phyloP scores from a whole-genome alignment of 148 eudicot species.

The Camellia lanceoleosa region DNA sequence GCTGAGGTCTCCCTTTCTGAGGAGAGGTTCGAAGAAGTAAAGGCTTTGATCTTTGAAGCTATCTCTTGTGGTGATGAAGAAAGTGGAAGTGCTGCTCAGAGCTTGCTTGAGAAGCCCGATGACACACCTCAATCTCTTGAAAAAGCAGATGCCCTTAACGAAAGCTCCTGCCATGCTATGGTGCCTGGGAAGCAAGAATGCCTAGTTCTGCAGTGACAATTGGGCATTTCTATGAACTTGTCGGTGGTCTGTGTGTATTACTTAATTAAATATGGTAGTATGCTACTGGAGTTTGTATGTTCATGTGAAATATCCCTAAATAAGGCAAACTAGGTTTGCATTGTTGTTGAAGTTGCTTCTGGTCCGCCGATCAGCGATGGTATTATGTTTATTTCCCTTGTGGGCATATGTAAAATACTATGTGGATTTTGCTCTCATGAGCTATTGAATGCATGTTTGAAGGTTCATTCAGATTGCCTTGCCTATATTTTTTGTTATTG shows the following conservation, averaged over 20 bases:
- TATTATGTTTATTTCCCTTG: background rate
- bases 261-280: background rate
- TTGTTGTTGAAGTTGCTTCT: constrained; percentile 9
- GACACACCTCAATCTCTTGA: constrained; percentile 30
- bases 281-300: background rate
- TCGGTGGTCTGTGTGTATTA: background rate
- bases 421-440: constrained; percentile 3
- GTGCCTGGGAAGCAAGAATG: constrained; percentile 59
- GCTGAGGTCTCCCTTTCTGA: constrained; percentile 89
- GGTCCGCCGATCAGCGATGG: background rate
- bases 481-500: too few species aligned
- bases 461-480: too few species aligned
- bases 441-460: constrained; percentile 16
- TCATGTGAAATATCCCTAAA: constrained; percentile 18
- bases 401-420: constrained; percentile 14
- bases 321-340: constrained; percentile 17
- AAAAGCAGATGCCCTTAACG: constrained; percentile 43
- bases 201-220: constrained; percentile 52
- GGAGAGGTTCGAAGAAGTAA: constrained; percentile 77
- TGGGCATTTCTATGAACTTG: constrained; percentile 1
- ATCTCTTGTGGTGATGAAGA: constrained; percentile 31
- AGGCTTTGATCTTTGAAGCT: constrained; percentile 56
- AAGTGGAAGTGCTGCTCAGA: constrained; percentile 16
- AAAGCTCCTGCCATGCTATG: constrained; percentile 46
- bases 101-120: constrained; percentile 35